Base-by-base conservation (phyloP, 352 stramenopile genomes). In the Globisporangium megalacanthum region DNA sequence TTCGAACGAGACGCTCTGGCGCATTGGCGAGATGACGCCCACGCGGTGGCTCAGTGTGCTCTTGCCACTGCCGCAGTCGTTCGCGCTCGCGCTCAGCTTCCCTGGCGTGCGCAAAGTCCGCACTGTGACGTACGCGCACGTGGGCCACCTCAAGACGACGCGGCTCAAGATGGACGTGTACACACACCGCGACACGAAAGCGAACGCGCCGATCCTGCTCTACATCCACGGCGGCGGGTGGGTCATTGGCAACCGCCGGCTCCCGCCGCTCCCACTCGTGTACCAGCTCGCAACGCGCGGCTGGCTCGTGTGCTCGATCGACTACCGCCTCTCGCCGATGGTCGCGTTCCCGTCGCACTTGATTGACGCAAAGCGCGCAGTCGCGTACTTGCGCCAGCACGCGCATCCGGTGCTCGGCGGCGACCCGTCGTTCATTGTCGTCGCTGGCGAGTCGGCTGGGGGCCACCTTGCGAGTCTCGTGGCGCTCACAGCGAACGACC, bases 141-240 rank as follows among this genome's bases (percentile, higher is more conserved):
- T 92, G 20, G 81, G 81, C n/a, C 70, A 75, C 42, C 70, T 75
- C 61, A 73, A 70, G 49, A 83, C 76, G n/a, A 83, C 70, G 7
- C 46, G 57, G 14, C 60, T 92, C 41, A 67, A 74, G 15, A 92
- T 92, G 82, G 79, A 92, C 49, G 74, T 92, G 35, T 92, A 85
- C 71, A 86, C 80, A 54, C 70, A 83, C 53, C 60, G 50, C 29
- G 60, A 77, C 48, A 74, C 72, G 5, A 62, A 65, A 10, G 52
- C 70, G 5, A 88, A 88, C 19, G 75, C 80, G n/a, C 82, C 82
- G 1, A 84, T 92, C 47, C 35, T 92, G 31, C 50, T 92, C 29
- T 92, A 89, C 56, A 77, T 92, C 51, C 82, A 92, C 58, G 82
- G 82, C n/a, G 82, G 82, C n/a, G 79, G 68, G 6, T 92, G 82